A percentile compares a stretch with the other conserved stretches of the same genome.
Evolutionary conservation across 1,139 yeast species (phyloP).

Genomic region (Kodamaea suecica): DNA sequence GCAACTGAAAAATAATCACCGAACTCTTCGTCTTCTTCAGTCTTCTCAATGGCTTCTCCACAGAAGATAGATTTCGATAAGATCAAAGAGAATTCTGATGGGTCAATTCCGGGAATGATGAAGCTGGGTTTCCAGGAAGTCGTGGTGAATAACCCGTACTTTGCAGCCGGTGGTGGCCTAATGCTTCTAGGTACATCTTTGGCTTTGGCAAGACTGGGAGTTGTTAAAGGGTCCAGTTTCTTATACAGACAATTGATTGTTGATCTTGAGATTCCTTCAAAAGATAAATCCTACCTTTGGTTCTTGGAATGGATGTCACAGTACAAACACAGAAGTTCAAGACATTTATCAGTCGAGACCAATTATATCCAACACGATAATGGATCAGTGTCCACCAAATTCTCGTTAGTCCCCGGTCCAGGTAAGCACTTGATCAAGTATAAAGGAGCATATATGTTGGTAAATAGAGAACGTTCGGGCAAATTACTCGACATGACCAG

Average conservation of each 20-base stretch:
- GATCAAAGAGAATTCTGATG: slow-evolving; percentile 37
- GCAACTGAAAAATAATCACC: neutral
- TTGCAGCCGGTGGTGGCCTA: slow-evolving; percentile 96
- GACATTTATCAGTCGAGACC: slow-evolving; percentile 91
- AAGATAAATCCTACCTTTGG: slow-evolving; percentile 93
- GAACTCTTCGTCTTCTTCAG: neutral
- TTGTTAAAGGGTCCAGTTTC: slow-evolving; percentile 60
- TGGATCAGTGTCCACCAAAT: slow-evolving; percentile 84
- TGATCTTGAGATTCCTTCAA: slow-evolving; percentile 89
- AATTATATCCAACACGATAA: slow-evolving; percentile 85
- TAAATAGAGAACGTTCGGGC: slow-evolving; percentile 87
- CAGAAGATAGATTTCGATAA: slow-evolving; percentile 34
- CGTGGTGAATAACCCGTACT: slow-evolving; percentile 77
- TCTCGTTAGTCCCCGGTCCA: slow-evolving; percentile 96
- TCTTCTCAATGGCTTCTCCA: slow-evolving; percentile 3
- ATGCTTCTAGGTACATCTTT: slow-evolving; percentile 90
- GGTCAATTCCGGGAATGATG: slow-evolving; percentile 34
- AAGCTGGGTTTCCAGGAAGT: slow-evolving; percentile 48
- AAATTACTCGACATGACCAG: slow-evolving; percentile 83
- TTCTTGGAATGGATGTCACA: slow-evolving; percentile 95
- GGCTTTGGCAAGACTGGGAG: slow-evolving; percentile 73
- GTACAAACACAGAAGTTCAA: slow-evolving; percentile 65
- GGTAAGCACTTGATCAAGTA: slow-evolving; percentile 88
- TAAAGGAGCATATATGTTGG: slow-evolving; percentile 84
- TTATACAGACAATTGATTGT: slow-evolving; percentile 81